Evolutionary conservation across 208 protist species (phyloP).

Genomic region (Dictyostelium gargantuum): DNA sequence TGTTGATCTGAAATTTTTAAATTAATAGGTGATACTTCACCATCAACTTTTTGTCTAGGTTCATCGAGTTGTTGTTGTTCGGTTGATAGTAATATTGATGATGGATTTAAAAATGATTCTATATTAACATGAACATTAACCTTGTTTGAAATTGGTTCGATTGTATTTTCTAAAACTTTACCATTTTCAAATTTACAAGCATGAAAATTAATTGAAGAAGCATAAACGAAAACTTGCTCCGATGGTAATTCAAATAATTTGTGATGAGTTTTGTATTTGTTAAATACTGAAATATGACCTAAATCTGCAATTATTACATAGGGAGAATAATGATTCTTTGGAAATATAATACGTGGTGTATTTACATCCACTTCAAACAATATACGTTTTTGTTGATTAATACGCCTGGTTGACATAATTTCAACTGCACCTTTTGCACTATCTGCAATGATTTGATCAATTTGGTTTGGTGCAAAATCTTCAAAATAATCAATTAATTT

Average conservation of each 20-base stretch:
- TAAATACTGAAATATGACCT: constrained; percentile 37
- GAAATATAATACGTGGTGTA: constrained; percentile 50
- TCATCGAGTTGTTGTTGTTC: neutral
- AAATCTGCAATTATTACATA: constrained; percentile 55
- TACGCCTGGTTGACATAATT: neutral
- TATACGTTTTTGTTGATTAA: neutral
- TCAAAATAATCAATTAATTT: constrained; percentile 42
- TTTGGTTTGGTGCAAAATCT: constrained; percentile 14
- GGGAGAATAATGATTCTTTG: neutral
- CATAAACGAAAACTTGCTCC: constrained; percentile 46
- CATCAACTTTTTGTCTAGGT: constrained; percentile 39
- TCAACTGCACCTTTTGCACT: constrained; percentile 50
- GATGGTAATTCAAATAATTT: neutral
- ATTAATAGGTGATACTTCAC: neutral
- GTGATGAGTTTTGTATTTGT: neutral
- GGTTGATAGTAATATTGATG: too few relatives aligned
- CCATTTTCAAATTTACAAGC: constrained; percentile 23
- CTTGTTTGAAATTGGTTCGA: constrained; percentile 45
- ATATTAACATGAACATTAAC: constrained; percentile 24
- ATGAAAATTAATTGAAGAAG: constrained; percentile 38
- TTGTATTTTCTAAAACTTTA: neutral
- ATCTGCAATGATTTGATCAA: neutral
- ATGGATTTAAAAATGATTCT: constrained; percentile 7
- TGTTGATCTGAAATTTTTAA: constrained; percentile 47
- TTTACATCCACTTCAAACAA: constrained; percentile 39